A percentile compares a stretch with the other conserved stretches of the same genome.
Conservation (phyloP, 2,329 filamentous ascomycete genomes). For the Calonectria fujianensis region DNA sequence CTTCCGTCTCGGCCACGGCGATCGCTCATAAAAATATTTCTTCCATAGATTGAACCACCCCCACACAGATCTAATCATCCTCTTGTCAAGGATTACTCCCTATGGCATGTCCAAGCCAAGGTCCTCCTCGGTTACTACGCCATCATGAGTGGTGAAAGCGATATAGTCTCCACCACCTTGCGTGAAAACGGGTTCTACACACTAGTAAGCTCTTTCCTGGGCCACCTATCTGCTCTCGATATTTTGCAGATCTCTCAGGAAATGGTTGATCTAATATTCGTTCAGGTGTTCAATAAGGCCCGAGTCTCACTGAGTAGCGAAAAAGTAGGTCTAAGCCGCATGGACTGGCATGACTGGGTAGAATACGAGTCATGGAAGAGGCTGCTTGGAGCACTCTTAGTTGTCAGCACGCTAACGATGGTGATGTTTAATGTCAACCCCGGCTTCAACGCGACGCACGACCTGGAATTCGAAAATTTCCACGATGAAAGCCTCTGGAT, state of each 20-base stretch:
- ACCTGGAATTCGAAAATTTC: slow-evolving; percentile 37
- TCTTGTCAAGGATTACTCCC: slow-evolving; percentile 20
- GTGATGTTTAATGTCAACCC: slow-evolving; percentile 41
- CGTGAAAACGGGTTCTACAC: slow-evolving; percentile 40
- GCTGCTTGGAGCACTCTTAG: slow-evolving; percentile 31
- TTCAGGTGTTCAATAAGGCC: slow-evolving; percentile 1
- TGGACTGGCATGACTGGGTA: slow-evolving; percentile 38
- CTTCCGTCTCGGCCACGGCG: background rate
- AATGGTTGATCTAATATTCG: background rate
- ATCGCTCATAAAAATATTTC: background rate
- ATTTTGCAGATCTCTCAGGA: background rate
- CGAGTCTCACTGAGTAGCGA: background rate
- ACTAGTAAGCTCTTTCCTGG: slow-evolving; percentile 25
- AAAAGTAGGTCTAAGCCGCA: background rate
- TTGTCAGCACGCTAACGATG: slow-evolving; percentile 39
- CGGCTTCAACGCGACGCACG: slow-evolving; percentile 37
- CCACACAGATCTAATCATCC: background rate
- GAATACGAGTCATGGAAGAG: slow-evolving; percentile 42
- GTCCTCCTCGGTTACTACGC: slow-evolving; percentile 41
- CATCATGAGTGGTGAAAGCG: slow-evolving; percentile 39
- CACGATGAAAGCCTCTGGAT: slow-evolving; percentile 41
- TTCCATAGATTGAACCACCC: background rate
- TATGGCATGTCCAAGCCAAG: slow-evolving; percentile 41
- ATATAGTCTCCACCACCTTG: slow-evolving; percentile 32
- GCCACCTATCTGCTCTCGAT: background rate